A percentile compares a stretch with the other conserved stretches of the same genome.
These are phyloP conservation scores for Amanita subjunquillea DNA, from an alignment of 768 basidiomycete genomes.

Conservation along the genomic window DNA sequence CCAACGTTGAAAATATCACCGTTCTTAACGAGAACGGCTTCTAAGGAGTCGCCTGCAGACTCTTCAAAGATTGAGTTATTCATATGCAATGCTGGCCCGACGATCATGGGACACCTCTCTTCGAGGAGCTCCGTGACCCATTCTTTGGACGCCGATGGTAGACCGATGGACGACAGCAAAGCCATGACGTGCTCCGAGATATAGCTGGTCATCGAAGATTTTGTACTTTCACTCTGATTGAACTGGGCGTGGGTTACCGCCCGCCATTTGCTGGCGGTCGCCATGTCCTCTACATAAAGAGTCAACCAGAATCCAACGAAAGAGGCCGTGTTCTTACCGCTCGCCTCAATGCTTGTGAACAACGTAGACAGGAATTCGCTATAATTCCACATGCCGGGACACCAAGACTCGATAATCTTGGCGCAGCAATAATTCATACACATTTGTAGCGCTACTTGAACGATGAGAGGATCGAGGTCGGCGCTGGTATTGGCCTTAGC, in stretches of 20 bases:
- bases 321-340: constrained; percentile 16
- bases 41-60: not conserved
- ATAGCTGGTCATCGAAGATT: not conserved
- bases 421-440: constrained; percentile 27
- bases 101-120: constrained; percentile 5
- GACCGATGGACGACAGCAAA: constrained; percentile 1
- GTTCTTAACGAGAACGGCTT: not conserved
- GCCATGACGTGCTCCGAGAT: constrained; percentile 1
- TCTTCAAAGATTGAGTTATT: constrained; percentile 5
- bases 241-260: constrained; percentile 17
- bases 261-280: constrained; percentile 16
- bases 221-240: not conserved
- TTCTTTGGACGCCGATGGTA: not conserved
- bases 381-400: constrained; percentile 31
- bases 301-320: not conserved
- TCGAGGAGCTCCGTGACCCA: constrained; percentile 2
- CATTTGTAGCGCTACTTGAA: constrained; percentile 30
- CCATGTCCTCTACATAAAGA: constrained; percentile 8
- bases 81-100: constrained; percentile 1
- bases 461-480: constrained; percentile 21
- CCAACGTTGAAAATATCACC: not conserved
- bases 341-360: constrained; percentile 25
- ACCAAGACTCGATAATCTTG: constrained; percentile 32
- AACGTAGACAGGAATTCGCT: constrained; percentile 25
- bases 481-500: constrained; percentile 13